Evolutionary conservation across 2,329 filamentous ascomycete genomes (phyloP).

Genomic region (Penicillium sp.): DNA sequence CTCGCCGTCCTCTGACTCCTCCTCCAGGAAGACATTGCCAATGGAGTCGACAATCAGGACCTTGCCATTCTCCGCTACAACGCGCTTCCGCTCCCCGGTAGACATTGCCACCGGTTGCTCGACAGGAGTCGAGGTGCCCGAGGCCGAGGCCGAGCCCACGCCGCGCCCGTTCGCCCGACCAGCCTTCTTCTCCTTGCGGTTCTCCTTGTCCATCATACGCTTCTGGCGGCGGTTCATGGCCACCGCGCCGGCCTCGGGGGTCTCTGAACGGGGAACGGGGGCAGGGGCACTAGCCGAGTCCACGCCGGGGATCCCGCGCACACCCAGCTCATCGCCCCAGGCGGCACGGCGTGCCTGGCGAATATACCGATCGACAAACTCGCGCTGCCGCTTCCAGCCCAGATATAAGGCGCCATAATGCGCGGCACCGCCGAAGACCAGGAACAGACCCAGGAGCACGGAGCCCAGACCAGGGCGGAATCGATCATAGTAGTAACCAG

Average conservation of each 20-base stretch:
- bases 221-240: constrained; percentile 83
- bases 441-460: constrained; percentile 77
- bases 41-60: constrained; percentile 86
- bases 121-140: constrained; percentile 53
- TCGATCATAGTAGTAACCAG: constrained; percentile 95
- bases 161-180: constrained; percentile 31
- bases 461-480: constrained; percentile 89
- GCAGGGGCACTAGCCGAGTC: constrained; percentile 44
- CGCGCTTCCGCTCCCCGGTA: constrained; percentile 74
- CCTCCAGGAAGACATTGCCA: constrained; percentile 94
- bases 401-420: constrained; percentile 87
- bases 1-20: constrained; percentile 83
- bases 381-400: constrained; percentile 83
- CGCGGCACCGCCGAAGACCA: constrained; percentile 78
- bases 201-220: constrained; percentile 82
- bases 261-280: constrained; percentile 43
- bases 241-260: constrained; percentile 53
- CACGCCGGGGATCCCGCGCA: constrained; percentile 67
- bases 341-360: constrained; percentile 82
- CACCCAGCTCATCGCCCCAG: constrained; percentile 79
- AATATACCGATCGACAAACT: constrained; percentile 92
- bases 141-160: constrained; percentile 35
- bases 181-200: constrained; percentile 64
- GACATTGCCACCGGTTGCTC: constrained; percentile 53
- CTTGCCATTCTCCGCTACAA: constrained; percentile 94